phyloP scores from a whole-genome alignment of 2,329 filamentous ascomycete species.

The Sclerotinia subarctica region DNA sequence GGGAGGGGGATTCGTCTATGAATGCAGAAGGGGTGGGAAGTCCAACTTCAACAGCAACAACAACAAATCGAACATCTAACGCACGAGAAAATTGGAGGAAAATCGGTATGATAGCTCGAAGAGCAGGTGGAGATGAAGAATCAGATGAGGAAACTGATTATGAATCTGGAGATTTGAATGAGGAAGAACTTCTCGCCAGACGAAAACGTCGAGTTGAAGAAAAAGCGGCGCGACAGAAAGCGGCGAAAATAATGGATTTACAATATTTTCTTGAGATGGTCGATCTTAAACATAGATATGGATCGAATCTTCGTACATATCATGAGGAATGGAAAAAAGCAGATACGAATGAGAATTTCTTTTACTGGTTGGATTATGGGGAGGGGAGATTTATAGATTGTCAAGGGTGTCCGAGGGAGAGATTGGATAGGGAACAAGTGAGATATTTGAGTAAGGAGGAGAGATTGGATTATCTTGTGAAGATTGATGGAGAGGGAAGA shows the following conservation, averaged over 20 bases:
- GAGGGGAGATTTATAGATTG: conserved; percentile 69
- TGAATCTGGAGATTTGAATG: conserved; percentile 29
- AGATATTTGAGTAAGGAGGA: conserved; percentile 83
- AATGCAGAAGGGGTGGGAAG: conserved; percentile 21
- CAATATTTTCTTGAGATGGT: conserved; percentile 85
- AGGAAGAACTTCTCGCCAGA: conserved; percentile 42
- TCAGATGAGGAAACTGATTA: conserved; percentile 28
- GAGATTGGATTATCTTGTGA: conserved; percentile 74
- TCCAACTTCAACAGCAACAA: not conserved
- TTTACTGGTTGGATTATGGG: conserved; percentile 88
- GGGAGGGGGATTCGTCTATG: conserved; percentile 33
- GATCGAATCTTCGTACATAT: conserved; percentile 68
- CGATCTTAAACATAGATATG: conserved; percentile 73
- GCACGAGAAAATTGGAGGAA: conserved; percentile 75
- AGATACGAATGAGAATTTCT: conserved; percentile 81
- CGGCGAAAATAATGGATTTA: conserved; percentile 76
- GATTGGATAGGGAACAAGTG: conserved; percentile 74
- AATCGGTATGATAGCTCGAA: conserved; percentile 64
- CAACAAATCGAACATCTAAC: conserved; percentile 10
- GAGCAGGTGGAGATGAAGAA: conserved; percentile 66
- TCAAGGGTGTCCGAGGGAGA: conserved; percentile 67
- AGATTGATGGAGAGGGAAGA: conserved; percentile 68
- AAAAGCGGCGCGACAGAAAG: conserved; percentile 57
- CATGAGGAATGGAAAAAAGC: conserved; percentile 79
- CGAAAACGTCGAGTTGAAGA: conserved; percentile 47